phyloP scores from a whole-genome alignment of 257 asterid species.

The Schizonepeta tenuifolia region DNA sequence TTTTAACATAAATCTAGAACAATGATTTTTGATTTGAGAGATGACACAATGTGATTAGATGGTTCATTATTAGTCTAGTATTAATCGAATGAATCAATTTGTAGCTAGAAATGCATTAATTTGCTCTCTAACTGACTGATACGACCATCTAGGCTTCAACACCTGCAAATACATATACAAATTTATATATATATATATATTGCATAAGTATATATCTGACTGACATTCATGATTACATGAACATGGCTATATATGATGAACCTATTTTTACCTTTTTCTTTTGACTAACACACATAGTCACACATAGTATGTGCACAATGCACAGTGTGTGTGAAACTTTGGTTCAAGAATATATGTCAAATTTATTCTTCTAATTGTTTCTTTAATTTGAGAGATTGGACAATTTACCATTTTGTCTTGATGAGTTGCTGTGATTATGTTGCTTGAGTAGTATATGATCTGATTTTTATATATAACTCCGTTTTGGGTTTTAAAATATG shows the following conservation, averaged over 20 bases:
- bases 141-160: neutral
- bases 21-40: neutral
- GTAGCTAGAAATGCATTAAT: neutral
- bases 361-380: too few species aligned
- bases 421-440: too few species aligned
- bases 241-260: neutral
- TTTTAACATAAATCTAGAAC: too few species aligned
- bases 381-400: too few species aligned
- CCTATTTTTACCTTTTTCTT: neutral
- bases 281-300: neutral
- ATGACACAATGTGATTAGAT: constrained; percentile 1
- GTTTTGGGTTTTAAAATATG: too few species aligned
- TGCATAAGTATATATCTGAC: neutral
- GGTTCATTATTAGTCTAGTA: neutral
- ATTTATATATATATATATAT: neutral
- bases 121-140: neutral
- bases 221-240: neutral
- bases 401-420: too few species aligned
- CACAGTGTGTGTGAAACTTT: too few species aligned
- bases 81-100: neutral
- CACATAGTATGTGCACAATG: neutral
- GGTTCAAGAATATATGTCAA: too few species aligned
- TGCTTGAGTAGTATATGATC: too few species aligned
- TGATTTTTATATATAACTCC: too few species aligned
- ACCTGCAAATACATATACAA: neutral